Conservation (phyloP, 768 basidiomycete genomes). For the Steccherinum ochraceum region DNA sequence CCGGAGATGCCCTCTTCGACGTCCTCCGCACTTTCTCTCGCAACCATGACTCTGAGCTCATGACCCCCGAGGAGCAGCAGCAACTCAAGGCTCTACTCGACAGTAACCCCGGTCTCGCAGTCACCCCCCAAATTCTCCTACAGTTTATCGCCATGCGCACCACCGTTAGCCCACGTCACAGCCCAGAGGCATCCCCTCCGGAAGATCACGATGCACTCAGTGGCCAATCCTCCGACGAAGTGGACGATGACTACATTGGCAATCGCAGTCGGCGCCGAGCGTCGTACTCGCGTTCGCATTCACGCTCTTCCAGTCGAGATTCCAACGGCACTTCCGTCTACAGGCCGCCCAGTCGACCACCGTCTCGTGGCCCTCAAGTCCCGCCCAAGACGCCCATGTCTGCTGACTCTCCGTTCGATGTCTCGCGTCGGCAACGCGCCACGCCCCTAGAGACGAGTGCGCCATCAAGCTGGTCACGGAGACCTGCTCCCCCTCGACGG, state of each 20-base stretch:
- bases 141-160: constrained; percentile 47
- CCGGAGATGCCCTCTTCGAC: constrained; percentile 64
- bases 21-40: constrained; percentile 61
- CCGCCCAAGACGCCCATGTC: constrained; percentile 46
- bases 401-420: constrained; percentile 61
- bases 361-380: constrained; percentile 43
- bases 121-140: constrained; percentile 62
- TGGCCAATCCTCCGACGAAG: constrained; percentile 32
- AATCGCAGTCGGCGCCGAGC: constrained; percentile 15
- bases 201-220: constrained; percentile 28
- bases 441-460: constrained; percentile 52
- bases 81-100: constrained; percentile 53
- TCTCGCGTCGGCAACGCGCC: constrained; percentile 61
- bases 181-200: constrained; percentile 22
- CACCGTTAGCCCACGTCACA: constrained; percentile 10
- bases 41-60: constrained; percentile 55
- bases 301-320: constrained; percentile 54
- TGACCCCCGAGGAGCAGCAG: constrained; percentile 55
- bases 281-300: constrained; percentile 20
- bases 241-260: constrained; percentile 24
- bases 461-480: constrained; percentile 73
- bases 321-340: constrained; percentile 40
- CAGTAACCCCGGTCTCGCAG: constrained; percentile 55
- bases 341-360: constrained; percentile 46
- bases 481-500: constrained; percentile 63